These are phyloP conservation scores for Mentha longifolia DNA, from an alignment of 257 asterid species.

Conservation along the genomic window DNA sequence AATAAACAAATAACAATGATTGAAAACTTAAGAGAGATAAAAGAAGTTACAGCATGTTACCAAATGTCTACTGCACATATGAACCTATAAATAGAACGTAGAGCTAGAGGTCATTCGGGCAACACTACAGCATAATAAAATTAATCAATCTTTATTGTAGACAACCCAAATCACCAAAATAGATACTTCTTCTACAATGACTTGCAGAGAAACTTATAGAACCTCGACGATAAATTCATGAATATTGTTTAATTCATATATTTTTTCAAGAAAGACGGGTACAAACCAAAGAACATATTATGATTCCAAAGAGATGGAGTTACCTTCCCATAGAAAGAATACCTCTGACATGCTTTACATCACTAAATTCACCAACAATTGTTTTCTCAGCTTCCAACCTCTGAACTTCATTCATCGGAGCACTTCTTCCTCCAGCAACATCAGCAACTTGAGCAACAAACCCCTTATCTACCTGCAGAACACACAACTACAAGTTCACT, in stretches of 20 bases:
- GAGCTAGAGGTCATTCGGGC: neutral
- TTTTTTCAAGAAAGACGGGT: constrained; percentile 14
- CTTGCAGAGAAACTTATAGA: neutral
- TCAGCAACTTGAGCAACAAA: constrained; percentile 99
- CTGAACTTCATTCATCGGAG: constrained; percentile 90
- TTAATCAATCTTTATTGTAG: neutral
- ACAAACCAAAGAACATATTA: constrained; percentile 16
- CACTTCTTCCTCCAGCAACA: constrained; percentile 89
- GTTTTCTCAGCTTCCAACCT: constrained; percentile 73
- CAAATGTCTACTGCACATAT: neutral
- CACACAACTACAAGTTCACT: constrained; percentile 13
- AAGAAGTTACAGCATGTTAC: constrained; percentile 1
- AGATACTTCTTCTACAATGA: constrained; percentile 9
- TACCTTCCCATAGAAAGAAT: constrained; percentile 99
- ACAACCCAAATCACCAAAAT: constrained; percentile 9
- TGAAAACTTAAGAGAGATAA: constrained; percentile 14
- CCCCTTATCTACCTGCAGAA: constrained; percentile 87
- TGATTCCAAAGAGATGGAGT: constrained; percentile 18
- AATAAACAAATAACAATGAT: constrained; percentile 6
- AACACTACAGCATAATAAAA: constrained; percentile 2
- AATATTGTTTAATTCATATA: neutral
- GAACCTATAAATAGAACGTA: neutral
- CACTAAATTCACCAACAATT: constrained; percentile 88
- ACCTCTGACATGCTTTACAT: constrained; percentile 91
- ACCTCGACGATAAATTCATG: neutral